Conservation (phyloP, 768 basidiomycete species). For the Coprinopsis cinerea region DNA sequence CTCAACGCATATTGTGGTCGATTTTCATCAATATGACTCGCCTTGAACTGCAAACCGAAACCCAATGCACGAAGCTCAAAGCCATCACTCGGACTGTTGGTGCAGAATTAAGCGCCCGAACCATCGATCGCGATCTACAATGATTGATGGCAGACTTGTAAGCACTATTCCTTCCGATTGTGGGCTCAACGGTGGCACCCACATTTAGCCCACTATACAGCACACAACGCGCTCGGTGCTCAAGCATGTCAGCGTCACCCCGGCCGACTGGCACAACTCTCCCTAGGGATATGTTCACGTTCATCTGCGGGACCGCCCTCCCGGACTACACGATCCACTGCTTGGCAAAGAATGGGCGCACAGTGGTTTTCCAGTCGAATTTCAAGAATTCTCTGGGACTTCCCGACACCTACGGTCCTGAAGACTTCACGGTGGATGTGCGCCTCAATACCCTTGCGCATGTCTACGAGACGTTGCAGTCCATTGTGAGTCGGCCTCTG, state of each 20-base stretch:
- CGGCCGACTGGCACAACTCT: background rate
- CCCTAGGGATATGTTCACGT: constrained; percentile 6
- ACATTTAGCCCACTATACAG: background rate
- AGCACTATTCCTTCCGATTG: no score
- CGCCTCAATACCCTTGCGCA: background rate
- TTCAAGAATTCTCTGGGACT: background rate
- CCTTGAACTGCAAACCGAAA: no score
- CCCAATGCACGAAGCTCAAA: no score
- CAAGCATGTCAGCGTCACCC: background rate
- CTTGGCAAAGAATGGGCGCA: background rate
- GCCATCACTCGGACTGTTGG: no score
- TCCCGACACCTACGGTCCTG: background rate
- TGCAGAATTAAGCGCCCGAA: no score
- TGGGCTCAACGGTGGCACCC: no score
- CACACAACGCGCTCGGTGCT: background rate
- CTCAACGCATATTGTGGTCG: no score
- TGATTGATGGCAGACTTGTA: no score
- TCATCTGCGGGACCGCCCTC: background rate
- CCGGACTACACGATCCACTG: constrained; percentile 5
- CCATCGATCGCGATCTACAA: no score
- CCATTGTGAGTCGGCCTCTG: constrained; percentile 16
- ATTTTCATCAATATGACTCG: no score
- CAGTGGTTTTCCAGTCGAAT: constrained; percentile 4
- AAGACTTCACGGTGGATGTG: background rate
- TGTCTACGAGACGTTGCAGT: constrained; percentile 11